Evolutionary conservation across 2,329 filamentous ascomycete genomes (phyloP).

Genomic region (Fusarium sp.): DNA sequence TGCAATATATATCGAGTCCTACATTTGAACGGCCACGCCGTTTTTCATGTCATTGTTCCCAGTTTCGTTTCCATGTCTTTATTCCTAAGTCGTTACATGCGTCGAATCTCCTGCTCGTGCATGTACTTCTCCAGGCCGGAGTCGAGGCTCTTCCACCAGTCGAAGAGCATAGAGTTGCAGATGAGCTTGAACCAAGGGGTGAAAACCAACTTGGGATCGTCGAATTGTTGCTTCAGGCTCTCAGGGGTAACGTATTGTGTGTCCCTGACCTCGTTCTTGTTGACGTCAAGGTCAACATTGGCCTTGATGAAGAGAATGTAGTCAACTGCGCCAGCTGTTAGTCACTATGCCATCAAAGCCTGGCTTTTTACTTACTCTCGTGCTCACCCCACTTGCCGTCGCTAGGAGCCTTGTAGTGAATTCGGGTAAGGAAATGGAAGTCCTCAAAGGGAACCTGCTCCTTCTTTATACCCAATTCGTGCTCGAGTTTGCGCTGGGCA

Average conservation of each 20-base stretch:
- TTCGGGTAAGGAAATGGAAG: constrained; percentile 94
- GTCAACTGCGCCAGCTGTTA: constrained; percentile 73
- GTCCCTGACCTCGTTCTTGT: constrained; percentile 89
- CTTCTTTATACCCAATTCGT: constrained; percentile 92
- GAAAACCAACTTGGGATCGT: constrained; percentile 83
- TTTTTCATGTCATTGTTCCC: constrained; percentile 13
- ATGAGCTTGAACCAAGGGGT: constrained; percentile 99
- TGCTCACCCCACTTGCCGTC: constrained; percentile 99
- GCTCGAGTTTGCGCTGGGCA: constrained; percentile 91
- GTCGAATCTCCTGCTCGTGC: constrained; percentile 87
- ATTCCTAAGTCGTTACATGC: constrained; percentile 69
- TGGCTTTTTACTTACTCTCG: constrained; percentile 77
- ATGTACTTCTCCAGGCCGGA: constrained; percentile 85
- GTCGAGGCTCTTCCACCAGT: constrained; percentile 95
- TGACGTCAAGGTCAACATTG: constrained; percentile 85
- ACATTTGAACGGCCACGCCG: constrained; percentile 2
- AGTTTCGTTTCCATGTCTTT: constrained; percentile 15
- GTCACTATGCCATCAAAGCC: not conserved
- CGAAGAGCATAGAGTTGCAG: constrained; percentile 95
- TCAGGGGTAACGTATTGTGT: constrained; percentile 86
- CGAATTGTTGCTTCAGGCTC: constrained; percentile 86
- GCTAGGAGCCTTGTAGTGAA: constrained; percentile 97
- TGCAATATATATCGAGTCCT: constrained; percentile 20
- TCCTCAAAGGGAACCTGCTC: constrained; percentile 91
- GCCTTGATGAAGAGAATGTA: constrained; percentile 99